Evolutionary conservation across 2,329 filamentous ascomycete species (phyloP).

Genomic region (Apiospora aurea): DNA sequence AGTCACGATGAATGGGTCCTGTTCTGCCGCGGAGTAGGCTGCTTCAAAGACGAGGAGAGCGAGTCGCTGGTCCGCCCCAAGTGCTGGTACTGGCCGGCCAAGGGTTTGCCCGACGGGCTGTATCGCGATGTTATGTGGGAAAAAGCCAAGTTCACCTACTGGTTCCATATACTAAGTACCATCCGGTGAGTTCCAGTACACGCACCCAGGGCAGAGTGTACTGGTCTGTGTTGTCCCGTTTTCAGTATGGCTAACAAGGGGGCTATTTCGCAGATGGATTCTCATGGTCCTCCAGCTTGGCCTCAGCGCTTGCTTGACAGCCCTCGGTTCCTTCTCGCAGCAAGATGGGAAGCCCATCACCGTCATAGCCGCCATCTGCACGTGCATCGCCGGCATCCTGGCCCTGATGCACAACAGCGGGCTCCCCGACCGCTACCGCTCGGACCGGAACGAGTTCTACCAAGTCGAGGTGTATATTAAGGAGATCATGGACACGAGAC

Average conservation of each 20-base stretch:
- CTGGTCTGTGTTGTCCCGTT: not conserved
- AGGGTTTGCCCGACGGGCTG: slow-evolving; percentile 55
- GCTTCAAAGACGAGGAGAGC: slow-evolving; percentile 53
- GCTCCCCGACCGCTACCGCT: slow-evolving; percentile 58
- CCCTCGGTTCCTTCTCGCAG: slow-evolving; percentile 52
- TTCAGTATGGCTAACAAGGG: not conserved
- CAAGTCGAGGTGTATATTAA: slow-evolving; percentile 59
- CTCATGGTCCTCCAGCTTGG: slow-evolving; percentile 58
- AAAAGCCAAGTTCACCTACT: slow-evolving; percentile 52
- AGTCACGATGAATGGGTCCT: slow-evolving; percentile 53
- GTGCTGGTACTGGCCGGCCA: slow-evolving; percentile 53
- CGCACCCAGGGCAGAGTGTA: not conserved
- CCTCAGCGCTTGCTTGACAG: slow-evolving; percentile 56
- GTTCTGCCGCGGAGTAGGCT: slow-evolving; percentile 56
- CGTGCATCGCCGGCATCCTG: slow-evolving; percentile 56
- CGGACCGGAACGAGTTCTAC: slow-evolving; percentile 57
- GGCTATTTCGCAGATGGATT: slow-evolving; percentile 46
- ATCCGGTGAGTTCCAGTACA: slow-evolving; percentile 18
- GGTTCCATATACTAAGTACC: slow-evolving; percentile 52
- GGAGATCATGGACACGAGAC: slow-evolving; percentile 55
- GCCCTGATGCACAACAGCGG: slow-evolving; percentile 62
- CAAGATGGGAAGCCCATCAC: slow-evolving; percentile 52
- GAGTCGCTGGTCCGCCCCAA: slow-evolving; percentile 50
- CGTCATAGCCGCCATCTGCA: slow-evolving; percentile 58
- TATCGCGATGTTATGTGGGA: slow-evolving; percentile 56